Base-by-base conservation (phyloP, 2,329 filamentous ascomycete genomes). In the Penicillium sp. region DNA sequence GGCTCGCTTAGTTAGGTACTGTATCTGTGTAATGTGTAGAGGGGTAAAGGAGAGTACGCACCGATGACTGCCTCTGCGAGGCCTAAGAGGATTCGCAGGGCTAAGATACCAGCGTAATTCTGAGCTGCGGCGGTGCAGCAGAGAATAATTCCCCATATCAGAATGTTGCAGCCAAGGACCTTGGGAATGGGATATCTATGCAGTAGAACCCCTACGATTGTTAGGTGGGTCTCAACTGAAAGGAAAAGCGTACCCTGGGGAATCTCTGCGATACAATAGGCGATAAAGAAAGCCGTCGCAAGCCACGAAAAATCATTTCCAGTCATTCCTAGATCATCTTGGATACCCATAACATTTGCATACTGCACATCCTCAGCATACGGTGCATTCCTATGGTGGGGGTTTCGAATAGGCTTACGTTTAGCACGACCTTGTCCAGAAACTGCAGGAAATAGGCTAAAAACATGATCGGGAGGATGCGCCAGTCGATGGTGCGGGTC, bases 311-410 rank as follows among this genome's bases (percentile, higher is more conserved):
- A 90, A 53, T 90, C 82, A 63, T 89, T 88, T 19, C 84, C 84
- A 13, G 75, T 71, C 52, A 90, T 79, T 0, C 82, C 76, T 7
- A 87, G 79, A 61, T 88, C 86, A 55, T 81, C 73, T 23, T 74
- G 78, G 7, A 91, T 71, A 3, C 87, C 86, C 88, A 90, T 90
- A 56, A 90, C 86, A 62, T 84, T 85, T 19, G 86, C 86, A 69
- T 90, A 90, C 83, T 88, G 35, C 35, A 41, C 3, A 26, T 26
- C 8, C 35, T 41, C 6, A 41, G 3, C 5, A 41, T 26, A 26
- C 26, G 26, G 26, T 1, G 26, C 3, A 26, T 3, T 26, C 26
- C 1, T 26, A 26, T 2, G 5, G 26, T 26, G 26, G 26, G 26
- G 23, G 23, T 3, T 3, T 26, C 5, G 26, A 3, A 26, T 2